These are phyloP conservation scores for Closterium sp. DNA, from an alignment of 139 green algal species.

Conservation along the genomic window DNA sequence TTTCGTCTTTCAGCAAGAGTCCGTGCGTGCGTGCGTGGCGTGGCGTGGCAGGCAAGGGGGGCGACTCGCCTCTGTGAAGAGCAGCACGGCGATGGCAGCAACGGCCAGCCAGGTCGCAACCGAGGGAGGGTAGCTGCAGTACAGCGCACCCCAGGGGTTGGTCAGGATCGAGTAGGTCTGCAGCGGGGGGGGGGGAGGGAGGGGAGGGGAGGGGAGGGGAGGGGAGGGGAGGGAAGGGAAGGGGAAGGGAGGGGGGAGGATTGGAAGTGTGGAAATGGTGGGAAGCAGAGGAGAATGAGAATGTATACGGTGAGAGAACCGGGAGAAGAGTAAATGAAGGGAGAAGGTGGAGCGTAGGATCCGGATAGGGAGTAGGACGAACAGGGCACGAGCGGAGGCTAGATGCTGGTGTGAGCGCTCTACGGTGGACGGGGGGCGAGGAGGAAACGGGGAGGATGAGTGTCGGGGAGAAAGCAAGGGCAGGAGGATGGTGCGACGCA, in stretches of 20 bases:
- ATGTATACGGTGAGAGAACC: too few species aligned
- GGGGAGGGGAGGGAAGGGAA: not conserved
- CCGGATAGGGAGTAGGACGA: too few species aligned
- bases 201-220: too few species aligned
- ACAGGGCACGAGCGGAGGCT: too few species aligned
- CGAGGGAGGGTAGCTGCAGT: not conserved
- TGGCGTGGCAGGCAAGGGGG: not conserved
- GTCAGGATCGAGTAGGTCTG: not conserved
- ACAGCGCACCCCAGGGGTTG: not conserved
- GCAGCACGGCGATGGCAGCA: not conserved
- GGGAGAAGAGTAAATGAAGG: not conserved
- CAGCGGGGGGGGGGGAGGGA: too few species aligned
- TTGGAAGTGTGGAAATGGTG: too few species aligned
- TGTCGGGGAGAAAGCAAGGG: not conserved
- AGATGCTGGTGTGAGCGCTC: not conserved
- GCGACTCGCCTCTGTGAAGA: not conserved
- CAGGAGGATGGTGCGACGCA: not conserved
- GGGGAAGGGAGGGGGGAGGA: not conserved
- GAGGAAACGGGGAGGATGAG: not conserved
- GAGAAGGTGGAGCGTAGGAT: not conserved
- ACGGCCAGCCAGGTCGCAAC: not conserved
- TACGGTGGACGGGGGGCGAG: not conserved
- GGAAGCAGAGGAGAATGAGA: too few species aligned
- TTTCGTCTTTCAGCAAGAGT: too few species aligned
- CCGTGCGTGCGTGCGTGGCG: too few species aligned